Evolutionary conservation across 2,329 filamentous ascomycete genomes (phyloP).

Genomic region (Cercospora zeina): DNA sequence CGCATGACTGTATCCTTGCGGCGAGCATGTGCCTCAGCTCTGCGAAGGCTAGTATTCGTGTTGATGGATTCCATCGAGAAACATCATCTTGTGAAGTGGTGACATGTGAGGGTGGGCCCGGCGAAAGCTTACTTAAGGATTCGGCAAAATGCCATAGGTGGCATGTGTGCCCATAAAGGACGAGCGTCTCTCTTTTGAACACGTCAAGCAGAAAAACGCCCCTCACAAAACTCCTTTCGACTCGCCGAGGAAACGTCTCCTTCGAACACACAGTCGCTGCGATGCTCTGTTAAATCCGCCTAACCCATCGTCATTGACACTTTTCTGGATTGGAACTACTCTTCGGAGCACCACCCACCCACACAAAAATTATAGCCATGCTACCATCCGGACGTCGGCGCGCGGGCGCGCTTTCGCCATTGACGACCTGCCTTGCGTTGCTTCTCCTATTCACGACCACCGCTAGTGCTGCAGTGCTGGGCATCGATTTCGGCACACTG

Average conservation of each 20-base stretch:
- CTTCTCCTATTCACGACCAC: constrained; percentile 58
- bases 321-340: neutral
- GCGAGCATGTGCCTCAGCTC: neutral
- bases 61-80: neutral
- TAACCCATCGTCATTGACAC: constrained; percentile 4
- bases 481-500: constrained; percentile 91
- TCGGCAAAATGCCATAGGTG: constrained; percentile 10
- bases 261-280: neutral
- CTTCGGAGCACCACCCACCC: neutral
- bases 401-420: constrained; percentile 29
- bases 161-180: constrained; percentile 7
- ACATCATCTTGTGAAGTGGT: neutral
- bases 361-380: constrained; percentile 27
- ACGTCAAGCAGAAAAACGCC: constrained; percentile 13
- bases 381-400: constrained; percentile 33
- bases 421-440: constrained; percentile 37
- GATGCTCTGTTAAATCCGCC: constrained; percentile 6
- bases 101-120: constrained; percentile 4
- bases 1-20: neutral
- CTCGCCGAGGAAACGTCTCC: neutral
- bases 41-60: neutral
- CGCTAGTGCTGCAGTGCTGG: constrained; percentile 70
- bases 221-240: neutral
- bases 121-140: constrained; percentile 5
- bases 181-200: constrained; percentile 11